A percentile compares a stretch with the other conserved stretches of the same genome.
Evolutionary conservation across 2,329 filamentous ascomycete genomes (phyloP).

Genomic region (Aspergillus terreus): DNA sequence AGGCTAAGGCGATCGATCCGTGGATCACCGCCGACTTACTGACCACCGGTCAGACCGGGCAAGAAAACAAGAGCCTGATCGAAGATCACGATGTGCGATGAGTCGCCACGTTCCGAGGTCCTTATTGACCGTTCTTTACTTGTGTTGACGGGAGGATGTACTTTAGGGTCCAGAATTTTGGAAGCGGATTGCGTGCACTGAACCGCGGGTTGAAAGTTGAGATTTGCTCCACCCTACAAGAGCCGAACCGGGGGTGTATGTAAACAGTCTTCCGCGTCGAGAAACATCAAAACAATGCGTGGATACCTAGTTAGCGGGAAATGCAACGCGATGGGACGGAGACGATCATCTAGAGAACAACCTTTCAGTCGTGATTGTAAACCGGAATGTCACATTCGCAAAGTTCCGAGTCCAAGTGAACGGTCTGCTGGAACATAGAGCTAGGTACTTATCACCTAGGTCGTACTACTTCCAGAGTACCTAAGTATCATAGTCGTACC

Average conservation of each 20-base stretch:
- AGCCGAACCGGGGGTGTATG: constrained; percentile 12
- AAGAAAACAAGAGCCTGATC: not conserved
- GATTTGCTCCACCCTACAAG: constrained; percentile 13
- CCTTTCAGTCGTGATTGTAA: too few species aligned
- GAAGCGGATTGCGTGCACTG: constrained; percentile 5
- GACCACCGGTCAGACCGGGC: not conserved
- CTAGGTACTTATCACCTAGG: too few species aligned
- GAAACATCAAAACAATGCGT: constrained; percentile 17
- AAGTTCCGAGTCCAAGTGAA: too few species aligned
- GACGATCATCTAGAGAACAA: not conserved
- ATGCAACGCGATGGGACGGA: not conserved
- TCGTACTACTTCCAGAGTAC: too few species aligned
- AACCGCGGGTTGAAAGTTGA: constrained; percentile 11
- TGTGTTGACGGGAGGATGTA: too few species aligned
- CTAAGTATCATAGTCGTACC: too few species aligned
- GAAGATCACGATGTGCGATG: not conserved
- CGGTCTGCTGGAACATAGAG: too few species aligned
- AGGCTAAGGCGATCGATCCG: not conserved
- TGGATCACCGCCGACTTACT: not conserved
- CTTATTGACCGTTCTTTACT: too few species aligned
- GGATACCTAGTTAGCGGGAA: not conserved
- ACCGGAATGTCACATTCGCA: too few species aligned
- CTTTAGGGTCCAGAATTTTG: too few species aligned
- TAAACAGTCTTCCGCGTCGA: constrained; percentile 19
- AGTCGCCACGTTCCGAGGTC: not conserved